A percentile compares a stretch with the other conserved stretches of the same genome.
These are phyloP conservation scores for Aspergillus tubingensis DNA, from an alignment of 2,329 filamentous ascomycete genomes.

Conservation along the genomic window DNA sequence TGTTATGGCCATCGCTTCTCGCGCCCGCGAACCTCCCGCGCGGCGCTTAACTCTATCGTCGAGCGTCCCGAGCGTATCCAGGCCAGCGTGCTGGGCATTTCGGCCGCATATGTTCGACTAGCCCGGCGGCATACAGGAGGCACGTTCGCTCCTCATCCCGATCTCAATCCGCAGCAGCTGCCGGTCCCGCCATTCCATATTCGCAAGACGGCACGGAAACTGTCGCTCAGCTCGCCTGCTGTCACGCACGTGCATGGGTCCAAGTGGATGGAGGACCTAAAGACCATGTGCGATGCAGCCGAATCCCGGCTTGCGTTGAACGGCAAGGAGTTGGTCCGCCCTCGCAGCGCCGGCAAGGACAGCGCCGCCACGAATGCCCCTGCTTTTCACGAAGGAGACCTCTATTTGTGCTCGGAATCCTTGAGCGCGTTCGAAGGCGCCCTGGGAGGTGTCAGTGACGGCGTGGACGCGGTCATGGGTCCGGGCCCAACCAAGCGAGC, in stretches of 20 bases:
- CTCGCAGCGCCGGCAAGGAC: conserved; percentile 44
- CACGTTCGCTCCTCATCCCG: conserved; percentile 66
- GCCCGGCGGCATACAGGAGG: conserved; percentile 77
- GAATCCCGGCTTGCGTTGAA: conserved; percentile 74
- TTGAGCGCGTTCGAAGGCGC: conserved; percentile 86
- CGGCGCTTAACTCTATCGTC: conserved; percentile 75
- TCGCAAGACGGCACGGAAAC: conserved; percentile 70
- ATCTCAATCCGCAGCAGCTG: conserved; percentile 56
- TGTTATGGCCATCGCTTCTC: conserved; percentile 95
- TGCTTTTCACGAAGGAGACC: conserved; percentile 80
- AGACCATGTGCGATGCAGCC: conserved; percentile 78
- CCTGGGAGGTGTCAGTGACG: conserved; percentile 89
- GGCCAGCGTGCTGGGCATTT: conserved; percentile 78
- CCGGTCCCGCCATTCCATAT: conserved; percentile 77
- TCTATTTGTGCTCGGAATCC: conserved; percentile 88
- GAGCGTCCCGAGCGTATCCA: conserved; percentile 90
- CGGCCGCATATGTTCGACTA: conserved; percentile 85
- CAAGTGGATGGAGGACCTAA: conserved; percentile 92
- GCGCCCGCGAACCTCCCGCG: conserved; percentile 73
- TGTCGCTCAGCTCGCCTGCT: conserved; percentile 71
- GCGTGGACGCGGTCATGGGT: conserved; percentile 80
- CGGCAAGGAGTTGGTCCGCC: conserved; percentile 75
- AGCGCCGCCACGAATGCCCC: conserved; percentile 44
- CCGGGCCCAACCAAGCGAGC: conserved; percentile 68
- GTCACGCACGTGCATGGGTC: conserved; percentile 89